Evolutionary conservation across 148 eudicot species (phyloP).

Genomic region (Limonium bicolor): DNA sequence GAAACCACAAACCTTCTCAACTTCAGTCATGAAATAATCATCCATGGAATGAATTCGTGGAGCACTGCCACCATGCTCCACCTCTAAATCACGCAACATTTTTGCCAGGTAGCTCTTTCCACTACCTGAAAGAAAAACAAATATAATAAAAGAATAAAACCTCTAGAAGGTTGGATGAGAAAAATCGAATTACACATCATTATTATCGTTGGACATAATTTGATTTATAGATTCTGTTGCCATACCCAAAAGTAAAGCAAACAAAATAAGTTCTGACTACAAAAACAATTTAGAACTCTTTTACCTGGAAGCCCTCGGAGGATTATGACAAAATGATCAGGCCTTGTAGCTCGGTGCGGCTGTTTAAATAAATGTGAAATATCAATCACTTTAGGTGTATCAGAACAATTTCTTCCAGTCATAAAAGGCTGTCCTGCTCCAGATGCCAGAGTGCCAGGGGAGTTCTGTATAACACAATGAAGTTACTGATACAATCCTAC

Average conservation of each 20-base stretch:
- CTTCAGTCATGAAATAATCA: slow-evolving; percentile 98
- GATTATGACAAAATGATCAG: slow-evolving; percentile 88
- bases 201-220: neutral
- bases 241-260: neutral
- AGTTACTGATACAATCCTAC: too few relatives aligned
- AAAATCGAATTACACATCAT: neutral
- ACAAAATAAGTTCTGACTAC: neutral
- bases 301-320: slow-evolving; percentile 96
- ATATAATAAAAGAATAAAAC: neutral
- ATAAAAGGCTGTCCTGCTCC: slow-evolving; percentile 27
- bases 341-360: slow-evolving; percentile 78
- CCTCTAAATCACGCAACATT: slow-evolving; percentile 85
- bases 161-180: neutral
- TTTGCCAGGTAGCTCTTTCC: slow-evolving; percentile 97
- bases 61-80: slow-evolving; percentile 85
- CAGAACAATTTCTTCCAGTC: slow-evolving; percentile 13
- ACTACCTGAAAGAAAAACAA: slow-evolving; percentile 43
- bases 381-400: slow-evolving; percentile 50
- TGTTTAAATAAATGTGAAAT: slow-evolving; percentile 64
- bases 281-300: neutral
- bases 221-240: neutral
- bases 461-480: slow-evolving; percentile 35
- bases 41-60: slow-evolving; percentile 98
- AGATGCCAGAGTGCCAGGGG: slow-evolving; percentile 18
- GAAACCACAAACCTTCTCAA: slow-evolving; percentile 67